Evolutionary conservation across 2,329 filamentous ascomycete species (phyloP).

Genomic region (Arachnomyces sp.): DNA sequence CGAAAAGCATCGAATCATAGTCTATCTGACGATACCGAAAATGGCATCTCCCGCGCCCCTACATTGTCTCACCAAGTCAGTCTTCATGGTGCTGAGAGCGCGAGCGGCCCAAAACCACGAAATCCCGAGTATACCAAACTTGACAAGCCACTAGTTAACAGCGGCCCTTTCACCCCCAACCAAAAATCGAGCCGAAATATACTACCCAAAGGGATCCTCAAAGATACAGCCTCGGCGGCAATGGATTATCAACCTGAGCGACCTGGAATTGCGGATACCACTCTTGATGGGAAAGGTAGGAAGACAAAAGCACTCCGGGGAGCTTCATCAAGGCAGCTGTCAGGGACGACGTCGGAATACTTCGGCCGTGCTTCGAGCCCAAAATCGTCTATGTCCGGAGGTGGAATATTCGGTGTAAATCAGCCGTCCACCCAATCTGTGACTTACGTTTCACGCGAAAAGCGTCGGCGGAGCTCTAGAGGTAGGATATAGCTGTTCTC

Average conservation of each 20-base stretch:
- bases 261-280: conserved; percentile 5
- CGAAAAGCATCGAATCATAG: too few relatives aligned
- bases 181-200: not conserved
- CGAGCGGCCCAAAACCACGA: too few relatives aligned
- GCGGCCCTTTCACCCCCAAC: too few relatives aligned
- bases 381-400: conserved; percentile 22
- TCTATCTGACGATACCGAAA: too few relatives aligned
- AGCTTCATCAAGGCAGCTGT: conserved; percentile 10
- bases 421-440: too few relatives aligned
- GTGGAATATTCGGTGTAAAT: conserved; percentile 10
- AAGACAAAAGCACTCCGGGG: conserved; percentile 9
- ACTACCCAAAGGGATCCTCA: conserved; percentile 11
- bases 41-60: too few relatives aligned
- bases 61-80: too few relatives aligned
- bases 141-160: too few relatives aligned
- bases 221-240: conserved; percentile 4
- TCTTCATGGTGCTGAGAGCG: too few relatives aligned
- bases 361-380: conserved; percentile 23
- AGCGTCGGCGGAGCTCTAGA: conserved; percentile 18
- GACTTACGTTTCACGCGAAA: too few relatives aligned
- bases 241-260: conserved; percentile 1
- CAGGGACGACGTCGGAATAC: conserved; percentile 14
- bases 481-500: conserved; percentile 14
- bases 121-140: too few relatives aligned
- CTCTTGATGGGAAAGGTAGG: conserved; percentile 9